Percentiles rank a stretch among this genome's conserved stretches.
phyloP scores from a whole-genome alignment of 495 filamentous ascomycete genomes.

The Podospora australis region DNA sequence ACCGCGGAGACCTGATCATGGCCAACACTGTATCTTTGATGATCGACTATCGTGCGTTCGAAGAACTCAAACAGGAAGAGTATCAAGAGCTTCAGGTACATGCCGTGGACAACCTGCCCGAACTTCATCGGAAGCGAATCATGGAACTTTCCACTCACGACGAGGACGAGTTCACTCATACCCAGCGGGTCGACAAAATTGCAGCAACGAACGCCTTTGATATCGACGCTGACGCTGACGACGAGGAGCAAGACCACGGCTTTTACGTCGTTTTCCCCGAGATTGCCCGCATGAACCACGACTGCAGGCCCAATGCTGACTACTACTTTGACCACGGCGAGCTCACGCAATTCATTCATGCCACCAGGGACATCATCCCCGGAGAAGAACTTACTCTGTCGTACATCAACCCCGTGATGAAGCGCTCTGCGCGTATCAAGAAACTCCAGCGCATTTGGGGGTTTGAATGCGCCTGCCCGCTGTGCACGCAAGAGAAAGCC shows the following conservation, averaged over 20 bases:
- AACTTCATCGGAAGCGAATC: slow-evolving; percentile 16
- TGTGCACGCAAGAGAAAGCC: slow-evolving; percentile 20
- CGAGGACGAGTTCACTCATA: slow-evolving; percentile 5
- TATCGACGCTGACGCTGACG: slow-evolving; percentile 21
- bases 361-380: slow-evolving; percentile 26
- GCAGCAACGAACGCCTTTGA: slow-evolving; percentile 31
- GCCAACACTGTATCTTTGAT: slow-evolving; percentile 29
- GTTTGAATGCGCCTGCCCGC: slow-evolving; percentile 32
- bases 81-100: slow-evolving; percentile 19
- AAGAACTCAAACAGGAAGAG: slow-evolving; percentile 18
- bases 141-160: slow-evolving; percentile 27
- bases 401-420: slow-evolving; percentile 34
- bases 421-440: slow-evolving; percentile 18
- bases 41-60: slow-evolving; percentile 30
- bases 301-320: slow-evolving; percentile 38
- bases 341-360: slow-evolving; percentile 32
- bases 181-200: slow-evolving; percentile 19
- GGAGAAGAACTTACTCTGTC: slow-evolving; percentile 36
- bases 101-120: slow-evolving; percentile 22
- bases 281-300: slow-evolving; percentile 39
- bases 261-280: slow-evolving; percentile 29
- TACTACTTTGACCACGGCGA: slow-evolving; percentile 33
- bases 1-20: slow-evolving; percentile 27
- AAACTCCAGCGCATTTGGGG: slow-evolving; percentile 32
- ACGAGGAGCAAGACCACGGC: slow-evolving; percentile 17